phyloP scores from a whole-genome alignment of 805 yeast species.

The Wickerhamiella dianesei region DNA sequence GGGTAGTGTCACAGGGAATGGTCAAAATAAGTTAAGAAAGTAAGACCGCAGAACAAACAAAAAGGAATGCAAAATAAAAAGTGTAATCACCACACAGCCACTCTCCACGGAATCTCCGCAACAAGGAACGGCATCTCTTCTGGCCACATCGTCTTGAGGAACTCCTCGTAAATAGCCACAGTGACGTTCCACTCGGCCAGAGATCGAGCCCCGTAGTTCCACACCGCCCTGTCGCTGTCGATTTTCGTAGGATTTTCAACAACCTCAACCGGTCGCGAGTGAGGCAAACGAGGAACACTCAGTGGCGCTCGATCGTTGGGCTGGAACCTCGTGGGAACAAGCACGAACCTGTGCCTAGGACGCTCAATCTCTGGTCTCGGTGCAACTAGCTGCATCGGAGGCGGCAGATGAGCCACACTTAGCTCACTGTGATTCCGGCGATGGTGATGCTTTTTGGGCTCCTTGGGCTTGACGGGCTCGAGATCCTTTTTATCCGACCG shows the following conservation, averaged over 20 bases:
- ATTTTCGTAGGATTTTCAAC: not conserved
- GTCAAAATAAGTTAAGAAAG: too few species aligned
- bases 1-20: too few species aligned
- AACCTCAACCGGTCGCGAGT: not conserved
- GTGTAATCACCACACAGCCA: slow-evolving; percentile 2
- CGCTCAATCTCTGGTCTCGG: slow-evolving; percentile 23
- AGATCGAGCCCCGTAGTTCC: slow-evolving; percentile 30
- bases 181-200: slow-evolving; percentile 28
- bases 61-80: not conserved
- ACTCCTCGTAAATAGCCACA: slow-evolving; percentile 28
- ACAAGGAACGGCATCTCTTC: slow-evolving; percentile 25
- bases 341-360: slow-evolving; percentile 20
- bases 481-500: not conserved
- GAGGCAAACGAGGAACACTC: not conserved
- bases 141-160: slow-evolving; percentile 18
- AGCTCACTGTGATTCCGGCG: not conserved
- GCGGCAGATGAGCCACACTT: slow-evolving; percentile 13
- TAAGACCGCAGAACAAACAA: not conserved
- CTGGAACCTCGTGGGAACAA: slow-evolving; percentile 12
- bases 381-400: slow-evolving; percentile 22
- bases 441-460: not conserved
- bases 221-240: slow-evolving; percentile 15
- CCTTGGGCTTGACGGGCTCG: not conserved
- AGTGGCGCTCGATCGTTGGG: slow-evolving; percentile 1
- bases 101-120: slow-evolving; percentile 26